These are phyloP conservation scores for Micromonas pusilla DNA, from an alignment of 139 green algal species.

Conservation along the genomic window DNA sequence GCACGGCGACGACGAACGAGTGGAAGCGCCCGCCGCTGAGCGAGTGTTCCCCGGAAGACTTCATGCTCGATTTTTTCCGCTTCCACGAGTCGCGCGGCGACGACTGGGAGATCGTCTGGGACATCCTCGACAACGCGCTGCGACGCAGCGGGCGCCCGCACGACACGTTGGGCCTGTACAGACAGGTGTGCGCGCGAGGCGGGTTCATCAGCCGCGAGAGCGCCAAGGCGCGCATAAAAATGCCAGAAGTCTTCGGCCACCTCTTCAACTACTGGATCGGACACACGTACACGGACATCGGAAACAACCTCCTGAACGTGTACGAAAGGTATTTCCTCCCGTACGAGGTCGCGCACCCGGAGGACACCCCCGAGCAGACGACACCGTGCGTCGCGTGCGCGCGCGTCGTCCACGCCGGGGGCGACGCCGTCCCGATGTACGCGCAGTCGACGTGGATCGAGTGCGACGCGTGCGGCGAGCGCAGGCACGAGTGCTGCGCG, in stretches of 20 bases:
- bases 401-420: no score
- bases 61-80: conserved; percentile 9
- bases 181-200: not conserved
- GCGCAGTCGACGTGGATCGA: no score
- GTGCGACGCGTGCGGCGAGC: not conserved
- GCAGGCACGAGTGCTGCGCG: not conserved
- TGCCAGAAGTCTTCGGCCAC: not conserved
- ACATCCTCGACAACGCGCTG: not conserved
- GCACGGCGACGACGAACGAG: not conserved
- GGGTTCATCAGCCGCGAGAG: not conserved
- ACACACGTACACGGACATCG: conserved; percentile 17
- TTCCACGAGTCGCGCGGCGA: conserved; percentile 2
- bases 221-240: not conserved
- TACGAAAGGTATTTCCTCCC: conserved; percentile 14
- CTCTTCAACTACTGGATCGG: conserved; percentile 7
- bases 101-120: conserved; percentile 5
- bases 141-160: not conserved
- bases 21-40: not conserved
- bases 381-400: not conserved
- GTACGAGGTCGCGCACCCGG: not conserved
- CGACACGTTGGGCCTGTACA: conserved; percentile 6
- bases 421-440: no score
- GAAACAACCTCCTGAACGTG: conserved; percentile 1
- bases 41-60: not conserved
- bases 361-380: not conserved